Percentiles rank a stretch among this genome's conserved stretches.
These are phyloP conservation scores for Lagenidium sp. DNA, from an alignment of 352 stramenopile genomes.

Conservation along the genomic window DNA sequence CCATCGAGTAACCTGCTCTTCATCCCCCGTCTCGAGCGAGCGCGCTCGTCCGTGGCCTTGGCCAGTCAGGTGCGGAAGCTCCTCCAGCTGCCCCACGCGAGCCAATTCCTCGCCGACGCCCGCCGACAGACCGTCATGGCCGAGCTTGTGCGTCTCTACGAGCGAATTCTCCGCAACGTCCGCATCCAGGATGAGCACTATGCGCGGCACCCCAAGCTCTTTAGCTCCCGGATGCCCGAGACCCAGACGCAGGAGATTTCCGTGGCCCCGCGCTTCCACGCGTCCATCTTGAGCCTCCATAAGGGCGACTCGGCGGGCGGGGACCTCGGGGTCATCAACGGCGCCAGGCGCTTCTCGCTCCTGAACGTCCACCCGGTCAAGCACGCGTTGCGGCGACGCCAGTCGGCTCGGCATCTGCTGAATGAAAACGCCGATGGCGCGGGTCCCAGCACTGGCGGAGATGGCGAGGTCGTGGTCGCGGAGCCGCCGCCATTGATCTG, in stretches of 20 bases:
- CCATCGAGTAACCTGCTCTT: conserved; percentile 12
- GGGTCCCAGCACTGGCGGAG: background rate
- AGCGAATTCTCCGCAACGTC: conserved; percentile 23
- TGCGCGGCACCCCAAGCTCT: conserved; percentile 46
- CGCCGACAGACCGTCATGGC: background rate
- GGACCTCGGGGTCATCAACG: conserved; percentile 44
- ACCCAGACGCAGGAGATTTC: conserved; percentile 40
- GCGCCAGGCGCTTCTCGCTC: conserved; percentile 24
- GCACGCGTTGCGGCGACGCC: no score
- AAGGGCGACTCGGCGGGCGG: background rate
- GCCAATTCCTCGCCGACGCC: background rate
- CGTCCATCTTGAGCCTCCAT: background rate
- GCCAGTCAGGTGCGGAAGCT: background rate
- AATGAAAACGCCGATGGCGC: background rate
- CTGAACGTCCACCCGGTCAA: conserved; percentile 3
- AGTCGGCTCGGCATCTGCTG: no score
- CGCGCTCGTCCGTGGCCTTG: background rate
- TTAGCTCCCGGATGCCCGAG: conserved; percentile 54
- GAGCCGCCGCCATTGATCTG: conserved; percentile 26
- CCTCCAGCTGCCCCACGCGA: background rate
- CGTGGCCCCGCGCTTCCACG: conserved; percentile 16
- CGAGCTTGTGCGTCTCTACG: conserved; percentile 17
- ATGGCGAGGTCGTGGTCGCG: background rate
- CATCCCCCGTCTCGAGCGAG: conserved; percentile 3
- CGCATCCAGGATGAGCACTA: conserved; percentile 61